Percentiles rank a stretch among this genome's conserved stretches.
Conservation (phyloP, 495 filamentous ascomycete genomes). For the Aspergillus sclerotiicarbonarius region DNA sequence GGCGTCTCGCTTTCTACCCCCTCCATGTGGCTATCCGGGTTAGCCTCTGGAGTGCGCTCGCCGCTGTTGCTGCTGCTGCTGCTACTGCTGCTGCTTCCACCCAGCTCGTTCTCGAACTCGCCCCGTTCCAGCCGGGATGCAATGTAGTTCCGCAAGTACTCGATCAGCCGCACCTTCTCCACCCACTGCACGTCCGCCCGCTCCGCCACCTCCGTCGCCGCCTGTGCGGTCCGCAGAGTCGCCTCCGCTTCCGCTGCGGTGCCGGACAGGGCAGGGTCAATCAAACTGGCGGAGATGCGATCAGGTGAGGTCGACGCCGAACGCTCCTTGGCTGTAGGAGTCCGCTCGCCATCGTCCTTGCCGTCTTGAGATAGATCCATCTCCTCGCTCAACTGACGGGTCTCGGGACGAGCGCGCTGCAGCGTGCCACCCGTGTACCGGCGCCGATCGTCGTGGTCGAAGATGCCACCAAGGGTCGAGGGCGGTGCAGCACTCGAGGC, state of each 20-base stretch:
- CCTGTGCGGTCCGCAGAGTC: conserved; percentile 42
- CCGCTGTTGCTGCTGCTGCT: conserved; percentile 6
- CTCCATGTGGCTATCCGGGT: conserved; percentile 39
- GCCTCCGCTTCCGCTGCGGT: conserved; percentile 41
- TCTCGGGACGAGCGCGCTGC: conserved; percentile 63
- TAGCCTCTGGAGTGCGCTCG: conserved; percentile 20
- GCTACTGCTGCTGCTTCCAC: not conserved
- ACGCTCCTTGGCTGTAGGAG: conserved; percentile 40
- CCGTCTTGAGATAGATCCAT: conserved; percentile 60
- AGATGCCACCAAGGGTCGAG: conserved; percentile 76
- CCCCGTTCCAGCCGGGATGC: conserved; percentile 59
- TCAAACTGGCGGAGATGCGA: conserved; percentile 48
- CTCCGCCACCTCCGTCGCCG: conserved; percentile 46
- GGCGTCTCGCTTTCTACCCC: conserved; percentile 31
- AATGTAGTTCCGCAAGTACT: conserved; percentile 68
- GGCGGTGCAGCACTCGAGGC: conserved; percentile 66
- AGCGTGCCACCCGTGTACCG: conserved; percentile 85
- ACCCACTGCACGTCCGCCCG: conserved; percentile 74
- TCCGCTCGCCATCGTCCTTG: conserved; percentile 45
- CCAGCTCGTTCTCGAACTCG: conserved; percentile 54
- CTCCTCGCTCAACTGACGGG: conserved; percentile 34
- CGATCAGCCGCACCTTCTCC: conserved; percentile 77
- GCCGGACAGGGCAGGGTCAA: conserved; percentile 52
- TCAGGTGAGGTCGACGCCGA: conserved; percentile 41
- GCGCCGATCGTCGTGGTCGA: conserved; percentile 77